Conservation (phyloP, 2,329 filamentous ascomycete species). For the Xylaria sp. region DNA sequence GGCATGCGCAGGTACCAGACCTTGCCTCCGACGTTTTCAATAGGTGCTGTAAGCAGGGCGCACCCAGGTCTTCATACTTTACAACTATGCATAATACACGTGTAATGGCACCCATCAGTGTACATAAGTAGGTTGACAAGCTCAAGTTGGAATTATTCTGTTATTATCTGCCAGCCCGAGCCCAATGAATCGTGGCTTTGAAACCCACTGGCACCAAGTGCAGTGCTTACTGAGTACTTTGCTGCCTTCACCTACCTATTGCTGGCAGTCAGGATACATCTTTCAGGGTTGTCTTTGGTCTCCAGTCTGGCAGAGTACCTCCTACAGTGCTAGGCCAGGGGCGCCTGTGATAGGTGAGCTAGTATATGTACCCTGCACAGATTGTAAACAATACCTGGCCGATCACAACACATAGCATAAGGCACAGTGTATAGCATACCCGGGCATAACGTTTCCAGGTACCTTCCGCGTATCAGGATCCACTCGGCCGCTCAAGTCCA, state of each 20-base stretch:
- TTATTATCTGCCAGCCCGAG: conserved; percentile 10
- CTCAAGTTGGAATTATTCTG: background rate
- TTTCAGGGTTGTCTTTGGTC: no score
- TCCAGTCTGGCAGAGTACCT: no score
- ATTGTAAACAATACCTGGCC: background rate
- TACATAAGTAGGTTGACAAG: background rate
- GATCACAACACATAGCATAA: background rate
- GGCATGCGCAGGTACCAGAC: no score
- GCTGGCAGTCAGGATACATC: background rate
- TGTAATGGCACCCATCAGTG: background rate
- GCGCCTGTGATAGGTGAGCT: background rate
- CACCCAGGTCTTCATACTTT: background rate
- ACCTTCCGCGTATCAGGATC: background rate
- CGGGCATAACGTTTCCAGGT: background rate
- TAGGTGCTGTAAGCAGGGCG: no score
- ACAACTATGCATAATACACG: background rate
- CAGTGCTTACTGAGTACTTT: background rate
- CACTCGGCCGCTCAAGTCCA: background rate
- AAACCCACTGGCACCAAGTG: background rate
- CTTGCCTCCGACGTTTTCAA: no score
- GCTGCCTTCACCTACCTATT: background rate
- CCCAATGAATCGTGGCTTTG: background rate
- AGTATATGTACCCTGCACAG: background rate
- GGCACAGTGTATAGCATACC: background rate
- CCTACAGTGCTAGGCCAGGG: conserved; percentile 5